A percentile compares a stretch with the other conserved stretches of the same genome.
Conservation (phyloP, 331 rosid species). For the Pyracantha coccinea region DNA sequence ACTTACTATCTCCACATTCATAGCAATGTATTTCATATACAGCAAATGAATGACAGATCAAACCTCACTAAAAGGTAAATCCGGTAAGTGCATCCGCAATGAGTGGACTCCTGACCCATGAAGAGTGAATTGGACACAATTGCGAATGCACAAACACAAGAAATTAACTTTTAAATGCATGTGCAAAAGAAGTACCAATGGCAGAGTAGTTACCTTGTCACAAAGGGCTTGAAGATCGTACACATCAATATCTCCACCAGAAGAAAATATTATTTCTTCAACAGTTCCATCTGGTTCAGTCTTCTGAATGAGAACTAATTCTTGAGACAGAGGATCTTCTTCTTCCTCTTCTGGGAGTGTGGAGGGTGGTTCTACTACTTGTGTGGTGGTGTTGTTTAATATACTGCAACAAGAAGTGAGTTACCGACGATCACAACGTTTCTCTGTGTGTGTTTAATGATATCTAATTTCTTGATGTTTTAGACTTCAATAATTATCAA, state of each 20-base stretch:
- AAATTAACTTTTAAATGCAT: not conserved
- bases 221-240: constrained; percentile 90
- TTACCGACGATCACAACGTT: not conserved
- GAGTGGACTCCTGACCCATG: not conserved
- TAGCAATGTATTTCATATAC: not conserved
- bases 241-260: constrained; percentile 82
- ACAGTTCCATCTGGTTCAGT: constrained; percentile 72
- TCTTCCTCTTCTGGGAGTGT: constrained; percentile 46
- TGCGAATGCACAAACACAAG: not conserved
- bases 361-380: constrained; percentile 62
- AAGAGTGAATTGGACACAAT: not conserved
- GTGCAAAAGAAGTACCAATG: not conserved
- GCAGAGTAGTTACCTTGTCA: constrained; percentile 56
- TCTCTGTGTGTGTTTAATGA: not conserved
- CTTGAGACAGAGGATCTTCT: constrained; percentile 68
- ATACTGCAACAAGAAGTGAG: constrained; percentile 39
- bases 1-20: not conserved
- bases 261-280: constrained; percentile 84
- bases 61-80: not conserved
- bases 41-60: not conserved
- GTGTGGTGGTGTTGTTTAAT: constrained; percentile 51
- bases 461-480: not conserved
- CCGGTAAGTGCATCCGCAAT: not conserved
- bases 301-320: constrained; percentile 79
- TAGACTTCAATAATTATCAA: not conserved